A percentile compares a stretch with the other conserved stretches of the same genome.
These are phyloP conservation scores for Taphrina wiesneri DNA, from an alignment of 1,139 yeast species.

Conservation along the genomic window DNA sequence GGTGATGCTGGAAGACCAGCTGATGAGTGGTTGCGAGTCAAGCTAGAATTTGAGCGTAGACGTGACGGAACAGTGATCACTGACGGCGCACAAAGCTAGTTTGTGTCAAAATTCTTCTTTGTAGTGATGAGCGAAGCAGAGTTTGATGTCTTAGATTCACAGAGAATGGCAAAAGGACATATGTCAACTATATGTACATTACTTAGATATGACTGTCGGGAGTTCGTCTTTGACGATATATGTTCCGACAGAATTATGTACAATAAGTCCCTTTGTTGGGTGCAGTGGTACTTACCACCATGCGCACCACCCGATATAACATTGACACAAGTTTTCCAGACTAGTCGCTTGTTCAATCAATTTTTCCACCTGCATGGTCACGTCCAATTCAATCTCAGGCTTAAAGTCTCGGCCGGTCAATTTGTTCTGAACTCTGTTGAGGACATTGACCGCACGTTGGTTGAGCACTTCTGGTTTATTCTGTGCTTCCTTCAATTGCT, in stretches of 20 bases:
- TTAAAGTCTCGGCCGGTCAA: slow-evolving; percentile 91
- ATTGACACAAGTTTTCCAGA: slow-evolving; percentile 93
- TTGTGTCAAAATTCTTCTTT: neutral
- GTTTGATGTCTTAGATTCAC: too few relatives aligned
- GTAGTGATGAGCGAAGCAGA: neutral
- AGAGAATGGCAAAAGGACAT: neutral
- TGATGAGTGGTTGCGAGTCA: slow-evolving; percentile 27
- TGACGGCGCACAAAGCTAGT: neutral
- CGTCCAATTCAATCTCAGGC: slow-evolving; percentile 67
- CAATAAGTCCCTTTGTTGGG: too few relatives aligned
- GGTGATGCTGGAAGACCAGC: slow-evolving; percentile 25
- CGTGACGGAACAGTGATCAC: neutral
- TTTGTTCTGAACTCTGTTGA: slow-evolving; percentile 87
- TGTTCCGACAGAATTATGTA: neutral
- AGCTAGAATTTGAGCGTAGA: neutral
- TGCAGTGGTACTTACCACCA: slow-evolving; percentile 9
- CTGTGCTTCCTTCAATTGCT: slow-evolving; percentile 70
- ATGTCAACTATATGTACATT: neutral
- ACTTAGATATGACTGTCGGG: neutral
- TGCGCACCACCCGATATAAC: slow-evolving; percentile 77
- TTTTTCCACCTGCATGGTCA: slow-evolving; percentile 88
- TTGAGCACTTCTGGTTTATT: slow-evolving; percentile 80
- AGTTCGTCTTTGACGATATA: neutral
- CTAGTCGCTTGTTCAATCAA: slow-evolving; percentile 95
- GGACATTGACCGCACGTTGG: slow-evolving; percentile 87